These are phyloP conservation scores for Castanea crenata DNA, from an alignment of 306 rosid species.

Conservation along the genomic window DNA sequence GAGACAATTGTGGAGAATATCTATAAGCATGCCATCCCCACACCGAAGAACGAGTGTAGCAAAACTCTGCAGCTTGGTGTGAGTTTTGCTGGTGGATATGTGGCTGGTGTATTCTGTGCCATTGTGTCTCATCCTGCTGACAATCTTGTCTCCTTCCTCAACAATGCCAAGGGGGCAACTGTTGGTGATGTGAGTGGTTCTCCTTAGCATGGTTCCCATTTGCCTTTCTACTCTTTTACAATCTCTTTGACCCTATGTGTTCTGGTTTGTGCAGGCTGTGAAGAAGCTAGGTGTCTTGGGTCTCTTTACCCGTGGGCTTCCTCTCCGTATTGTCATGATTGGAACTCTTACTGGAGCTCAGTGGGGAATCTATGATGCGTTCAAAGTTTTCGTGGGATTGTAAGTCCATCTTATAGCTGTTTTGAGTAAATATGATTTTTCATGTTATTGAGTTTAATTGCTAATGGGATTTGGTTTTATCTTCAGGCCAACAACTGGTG, in stretches of 20 bases:
- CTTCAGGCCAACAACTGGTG: conserved; percentile 94
- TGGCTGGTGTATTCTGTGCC: conserved; percentile 96
- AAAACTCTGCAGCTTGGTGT: conserved; percentile 83
- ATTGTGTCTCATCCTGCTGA: conserved; percentile 98
- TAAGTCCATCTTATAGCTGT: conserved; percentile 43
- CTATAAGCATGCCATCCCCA: conserved; percentile 74
- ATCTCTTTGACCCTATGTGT: conserved; percentile 11
- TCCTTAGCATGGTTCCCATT: neutral
- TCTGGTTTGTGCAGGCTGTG: conserved; percentile 62
- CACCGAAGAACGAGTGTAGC: conserved; percentile 84
- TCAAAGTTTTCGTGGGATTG: conserved; percentile 94
- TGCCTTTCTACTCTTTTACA: neutral
- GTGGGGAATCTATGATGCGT: conserved; percentile 96
- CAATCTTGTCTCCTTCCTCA: conserved; percentile 93
- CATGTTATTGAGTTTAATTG: neutral
- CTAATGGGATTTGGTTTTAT: conserved; percentile 11
- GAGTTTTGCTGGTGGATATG: conserved; percentile 91
- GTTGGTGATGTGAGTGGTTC: conserved; percentile 83
- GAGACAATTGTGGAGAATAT: conserved; percentile 82
- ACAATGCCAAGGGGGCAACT: conserved; percentile 95
- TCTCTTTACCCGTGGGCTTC: conserved; percentile 93
- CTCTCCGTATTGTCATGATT: conserved; percentile 95
- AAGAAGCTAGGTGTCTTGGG: conserved; percentile 76
- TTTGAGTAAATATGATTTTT: neutral
- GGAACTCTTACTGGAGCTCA: conserved; percentile 99